phyloP scores from a whole-genome alignment of 2,329 filamentous ascomycete species.

The Myriosclerotinia duriaeana region DNA sequence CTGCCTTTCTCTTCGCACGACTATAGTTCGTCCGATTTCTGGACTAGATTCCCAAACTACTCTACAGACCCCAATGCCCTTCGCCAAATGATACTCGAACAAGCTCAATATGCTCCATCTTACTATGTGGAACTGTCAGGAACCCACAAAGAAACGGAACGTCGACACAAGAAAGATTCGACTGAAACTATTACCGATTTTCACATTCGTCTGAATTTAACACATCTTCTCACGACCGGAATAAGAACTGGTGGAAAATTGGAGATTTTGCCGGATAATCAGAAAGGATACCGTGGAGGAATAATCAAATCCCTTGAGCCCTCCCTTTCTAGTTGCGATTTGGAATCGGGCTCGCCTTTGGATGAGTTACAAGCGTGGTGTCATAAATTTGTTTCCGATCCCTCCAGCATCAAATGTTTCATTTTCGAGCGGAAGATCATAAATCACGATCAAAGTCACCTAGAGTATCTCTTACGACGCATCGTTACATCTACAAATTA shows the following conservation, averaged over 20 bases:
- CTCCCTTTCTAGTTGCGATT: slow-evolving; percentile 40
- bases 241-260: slow-evolving; percentile 48
- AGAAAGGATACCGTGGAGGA: slow-evolving; percentile 65
- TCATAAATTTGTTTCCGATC: slow-evolving; percentile 61
- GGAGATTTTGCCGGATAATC: slow-evolving; percentile 55
- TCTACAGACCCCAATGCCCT: slow-evolving; percentile 33
- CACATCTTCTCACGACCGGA: slow-evolving; percentile 52
- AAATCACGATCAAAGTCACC: slow-evolving; percentile 58
- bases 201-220: slow-evolving; percentile 58
- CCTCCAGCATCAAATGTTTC: slow-evolving; percentile 58
- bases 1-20: slow-evolving; percentile 36
- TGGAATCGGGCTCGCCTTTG: slow-evolving; percentile 18
- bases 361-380: slow-evolving; percentile 54
- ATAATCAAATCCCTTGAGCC: slow-evolving; percentile 54
- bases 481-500: slow-evolving; percentile 67
- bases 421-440: slow-evolving; percentile 52
- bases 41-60: slow-evolving; percentile 37
- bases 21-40: slow-evolving; percentile 30
- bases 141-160: slow-evolving; percentile 38
- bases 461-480: slow-evolving; percentile 52
- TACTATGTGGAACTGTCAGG: slow-evolving; percentile 40
- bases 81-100: slow-evolving; percentile 34
- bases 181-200: slow-evolving; percentile 57
- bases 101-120: slow-evolving; percentile 35
- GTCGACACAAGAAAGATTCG: slow-evolving; percentile 46